Evolutionary conservation across 2,329 filamentous ascomycete species (phyloP).

Genomic region (Chaetothyriales sp.): DNA sequence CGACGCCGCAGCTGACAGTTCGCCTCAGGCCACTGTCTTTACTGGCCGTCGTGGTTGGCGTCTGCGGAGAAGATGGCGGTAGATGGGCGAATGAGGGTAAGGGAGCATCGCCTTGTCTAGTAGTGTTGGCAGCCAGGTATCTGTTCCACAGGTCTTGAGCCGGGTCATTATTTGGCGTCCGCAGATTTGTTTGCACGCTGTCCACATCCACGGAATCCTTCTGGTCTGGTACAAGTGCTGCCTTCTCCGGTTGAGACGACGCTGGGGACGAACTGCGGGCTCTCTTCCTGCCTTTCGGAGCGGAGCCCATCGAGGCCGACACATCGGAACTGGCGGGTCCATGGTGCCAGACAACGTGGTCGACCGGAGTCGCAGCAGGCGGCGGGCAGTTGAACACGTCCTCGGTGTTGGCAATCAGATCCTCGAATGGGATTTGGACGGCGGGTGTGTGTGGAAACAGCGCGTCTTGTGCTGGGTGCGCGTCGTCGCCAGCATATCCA

Average conservation of each 20-base stretch:
- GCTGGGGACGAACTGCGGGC: conserved; percentile 60
- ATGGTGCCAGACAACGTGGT: conserved; percentile 48
- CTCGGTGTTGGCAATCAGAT: conserved; percentile 48
- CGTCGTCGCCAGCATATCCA: background rate
- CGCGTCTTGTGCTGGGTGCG: background rate
- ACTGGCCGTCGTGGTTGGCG: conserved; percentile 35
- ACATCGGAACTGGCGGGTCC: conserved; percentile 29
- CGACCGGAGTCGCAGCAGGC: conserved; percentile 42
- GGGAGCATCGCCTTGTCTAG: conserved; percentile 32
- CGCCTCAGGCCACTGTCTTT: conserved; percentile 43
- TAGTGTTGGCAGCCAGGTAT: conserved; percentile 45
- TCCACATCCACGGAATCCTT: conserved; percentile 43
- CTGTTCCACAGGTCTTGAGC: conserved; percentile 66
- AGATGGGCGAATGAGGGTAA: conserved; percentile 51
- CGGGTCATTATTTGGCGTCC: conserved; percentile 56
- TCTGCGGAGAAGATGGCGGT: conserved; percentile 58
- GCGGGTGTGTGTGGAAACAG: conserved; percentile 44
- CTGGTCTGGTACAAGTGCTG: conserved; percentile 27
- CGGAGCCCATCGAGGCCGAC: conserved; percentile 35
- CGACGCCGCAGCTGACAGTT: conserved; percentile 53
- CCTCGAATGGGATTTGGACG: conserved; percentile 45
- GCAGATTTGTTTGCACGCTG: conserved; percentile 44
- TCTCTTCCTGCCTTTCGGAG: conserved; percentile 45
- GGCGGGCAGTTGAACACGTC: conserved; percentile 38
- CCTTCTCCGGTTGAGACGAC: conserved; percentile 43